Evolutionary conservation across 768 basidiomycete genomes (phyloP).

Genomic region (Boletus vinaceobasis): DNA sequence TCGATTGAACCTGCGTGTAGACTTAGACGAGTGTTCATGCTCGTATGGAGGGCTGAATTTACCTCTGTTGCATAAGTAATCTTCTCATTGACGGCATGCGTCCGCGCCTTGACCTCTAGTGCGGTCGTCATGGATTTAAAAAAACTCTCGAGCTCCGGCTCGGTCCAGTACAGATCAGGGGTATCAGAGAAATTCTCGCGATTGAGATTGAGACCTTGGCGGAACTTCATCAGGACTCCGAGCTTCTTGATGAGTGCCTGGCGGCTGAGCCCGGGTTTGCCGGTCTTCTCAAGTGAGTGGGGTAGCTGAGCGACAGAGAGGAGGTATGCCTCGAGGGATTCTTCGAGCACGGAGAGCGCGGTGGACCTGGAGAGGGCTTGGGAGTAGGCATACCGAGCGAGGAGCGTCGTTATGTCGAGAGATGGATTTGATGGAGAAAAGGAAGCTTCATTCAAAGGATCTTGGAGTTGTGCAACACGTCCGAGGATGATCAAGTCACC

Average conservation of each 20-base stretch:
- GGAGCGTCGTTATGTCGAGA: slow-evolving; percentile 66
- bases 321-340: slow-evolving; percentile 77
- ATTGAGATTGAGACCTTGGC: slow-evolving; percentile 89
- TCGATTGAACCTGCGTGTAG: slow-evolving; percentile 66
- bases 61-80: slow-evolving; percentile 87
- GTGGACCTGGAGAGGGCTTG: slow-evolving; percentile 90
- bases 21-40: neutral
- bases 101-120: slow-evolving; percentile 81
- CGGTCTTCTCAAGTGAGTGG: slow-evolving; percentile 68
- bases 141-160: slow-evolving; percentile 84
- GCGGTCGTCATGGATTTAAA: slow-evolving; percentile 85
- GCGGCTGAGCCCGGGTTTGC: slow-evolving; percentile 79
- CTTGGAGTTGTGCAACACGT: slow-evolving; percentile 56
- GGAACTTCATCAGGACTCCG: slow-evolving; percentile 86
- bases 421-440: slow-evolving; percentile 48
- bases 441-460: slow-evolving; percentile 41
- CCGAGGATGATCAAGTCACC: slow-evolving; percentile 93
- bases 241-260: slow-evolving; percentile 88
- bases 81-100: slow-evolving; percentile 83
- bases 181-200: slow-evolving; percentile 85
- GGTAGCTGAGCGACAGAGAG: slow-evolving; percentile 80
- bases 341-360: slow-evolving; percentile 82
- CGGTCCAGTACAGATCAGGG: slow-evolving; percentile 93
- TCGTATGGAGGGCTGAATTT: neutral
- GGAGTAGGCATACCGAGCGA: slow-evolving; percentile 88